Conservation (phyloP, 805 yeast species). For the Jamesozyma lodderae region DNA sequence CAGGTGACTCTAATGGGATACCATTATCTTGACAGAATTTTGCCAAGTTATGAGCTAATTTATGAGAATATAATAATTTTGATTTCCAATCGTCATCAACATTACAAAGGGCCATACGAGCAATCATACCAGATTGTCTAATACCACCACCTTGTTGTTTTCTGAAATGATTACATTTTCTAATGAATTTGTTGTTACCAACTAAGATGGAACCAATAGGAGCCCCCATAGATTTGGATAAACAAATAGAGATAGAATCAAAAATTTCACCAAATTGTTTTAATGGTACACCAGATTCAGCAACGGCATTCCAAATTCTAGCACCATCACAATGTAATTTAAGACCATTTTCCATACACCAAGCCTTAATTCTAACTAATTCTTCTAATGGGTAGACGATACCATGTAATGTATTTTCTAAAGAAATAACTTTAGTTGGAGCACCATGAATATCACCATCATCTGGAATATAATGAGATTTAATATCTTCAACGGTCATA, state of each 20-base stretch:
- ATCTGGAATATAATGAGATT: constrained; percentile 52
- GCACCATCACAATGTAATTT: constrained; percentile 88
- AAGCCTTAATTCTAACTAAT: constrained; percentile 56
- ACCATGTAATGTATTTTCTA: constrained; percentile 87
- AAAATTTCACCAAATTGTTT: constrained; percentile 65
- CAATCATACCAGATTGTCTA: constrained; percentile 75
- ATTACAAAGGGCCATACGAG: constrained; percentile 71
- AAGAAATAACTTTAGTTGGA: constrained; percentile 73
- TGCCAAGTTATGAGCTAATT: constrained; percentile 42
- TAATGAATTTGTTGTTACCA: constrained; percentile 49
- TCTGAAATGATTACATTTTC: constrained; percentile 72
- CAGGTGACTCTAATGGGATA: constrained; percentile 59
- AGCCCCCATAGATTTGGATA: constrained; percentile 86
- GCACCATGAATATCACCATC: constrained; percentile 83
- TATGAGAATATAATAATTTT: constrained; percentile 39
- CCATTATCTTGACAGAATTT: constrained; percentile 44
- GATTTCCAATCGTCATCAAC: constrained; percentile 69
- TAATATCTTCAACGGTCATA: constrained; percentile 72
- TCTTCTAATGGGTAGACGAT: constrained; percentile 73
- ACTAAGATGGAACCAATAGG: constrained; percentile 87
- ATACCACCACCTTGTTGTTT: constrained; percentile 93
- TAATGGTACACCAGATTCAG: constrained; percentile 54
- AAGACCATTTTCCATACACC: constrained; percentile 52
- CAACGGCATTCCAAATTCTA: constrained; percentile 83
- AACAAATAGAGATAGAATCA: constrained; percentile 85